A percentile compares a stretch with the other conserved stretches of the same genome.
Conservation (phyloP, 139 green algal species). For the Tetraselmis chui region DNA sequence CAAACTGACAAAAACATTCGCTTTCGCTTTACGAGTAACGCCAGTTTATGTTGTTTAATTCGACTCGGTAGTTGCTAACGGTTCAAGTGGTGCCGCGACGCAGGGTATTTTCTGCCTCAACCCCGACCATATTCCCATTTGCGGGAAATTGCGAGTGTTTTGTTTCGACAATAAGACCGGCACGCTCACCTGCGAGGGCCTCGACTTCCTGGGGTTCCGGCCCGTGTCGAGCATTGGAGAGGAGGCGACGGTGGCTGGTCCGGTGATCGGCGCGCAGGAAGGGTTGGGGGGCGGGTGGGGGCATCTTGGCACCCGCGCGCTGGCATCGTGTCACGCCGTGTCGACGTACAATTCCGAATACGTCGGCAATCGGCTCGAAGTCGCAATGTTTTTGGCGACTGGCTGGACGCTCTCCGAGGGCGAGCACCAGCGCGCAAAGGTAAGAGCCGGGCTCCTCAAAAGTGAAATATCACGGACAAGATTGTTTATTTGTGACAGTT, state of each 20-base stretch:
- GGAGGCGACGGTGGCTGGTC: too few relatives aligned
- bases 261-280: not conserved
- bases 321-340: slow-evolving; percentile 14
- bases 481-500: too few relatives aligned
- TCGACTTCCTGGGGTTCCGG: slow-evolving; percentile 19
- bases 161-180: slow-evolving; percentile 22
- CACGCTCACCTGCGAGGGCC: slow-evolving; percentile 11
- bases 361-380: slow-evolving; percentile 11
- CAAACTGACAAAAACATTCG: too few relatives aligned
- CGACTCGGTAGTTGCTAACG: too few relatives aligned
- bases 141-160: slow-evolving; percentile 11
- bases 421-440: not conserved
- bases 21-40: too few relatives aligned
- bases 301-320: not conserved
- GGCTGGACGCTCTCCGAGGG: slow-evolving; percentile 1
- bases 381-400: slow-evolving; percentile 14
- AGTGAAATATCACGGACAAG: too few relatives aligned
- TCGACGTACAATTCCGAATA: not conserved
- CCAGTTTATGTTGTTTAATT: too few relatives aligned
- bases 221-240: not conserved
- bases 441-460: too few relatives aligned
- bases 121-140: slow-evolving; percentile 5
- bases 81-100: too few relatives aligned
- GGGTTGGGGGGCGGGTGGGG: not conserved
- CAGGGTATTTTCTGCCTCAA: slow-evolving; percentile 14